Conservation (phyloP, 192 early-diverging fungal genomes). For the Rhizophagus prolifer region DNA sequence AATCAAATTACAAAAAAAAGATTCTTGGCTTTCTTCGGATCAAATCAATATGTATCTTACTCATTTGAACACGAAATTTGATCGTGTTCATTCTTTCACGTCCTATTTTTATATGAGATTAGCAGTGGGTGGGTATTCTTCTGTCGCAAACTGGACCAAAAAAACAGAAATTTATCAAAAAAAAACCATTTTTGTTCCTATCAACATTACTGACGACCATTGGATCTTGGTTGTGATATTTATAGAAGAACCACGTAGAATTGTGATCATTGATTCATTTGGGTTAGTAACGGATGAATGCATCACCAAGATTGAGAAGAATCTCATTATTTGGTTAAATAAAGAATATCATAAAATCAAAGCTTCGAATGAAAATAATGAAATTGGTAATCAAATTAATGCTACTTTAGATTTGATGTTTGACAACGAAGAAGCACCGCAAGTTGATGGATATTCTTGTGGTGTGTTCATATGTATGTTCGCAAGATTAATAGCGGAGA, state of each 20-base stretch:
- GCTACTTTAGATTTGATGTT: not conserved
- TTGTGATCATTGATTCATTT: not conserved
- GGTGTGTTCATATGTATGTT: conserved; percentile 1
- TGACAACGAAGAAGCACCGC: not conserved
- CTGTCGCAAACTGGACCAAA: not conserved
- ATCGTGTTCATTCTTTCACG: too few species aligned
- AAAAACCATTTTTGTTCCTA: not conserved
- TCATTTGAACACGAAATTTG: too few species aligned
- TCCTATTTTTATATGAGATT: too few species aligned
- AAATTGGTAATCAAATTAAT: too few species aligned
- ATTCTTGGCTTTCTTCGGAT: too few species aligned
- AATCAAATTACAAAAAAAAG: too few species aligned
- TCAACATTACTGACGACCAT: not conserved
- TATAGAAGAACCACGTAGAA: not conserved
- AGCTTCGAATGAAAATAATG: too few species aligned
- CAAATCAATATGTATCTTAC: too few species aligned
- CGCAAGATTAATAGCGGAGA: not conserved
- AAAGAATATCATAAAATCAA: too few species aligned
- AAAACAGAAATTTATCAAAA: not conserved
- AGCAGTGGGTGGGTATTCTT: not conserved
- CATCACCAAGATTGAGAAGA: too few species aligned
- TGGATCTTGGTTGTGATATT: not conserved
- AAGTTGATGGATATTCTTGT: not conserved
- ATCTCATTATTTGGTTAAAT: too few species aligned
- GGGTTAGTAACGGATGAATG: too few species aligned